Evolutionary conservation across 2,329 filamentous ascomycete species (phyloP).

Genomic region (Cryphonectria japonica): DNA sequence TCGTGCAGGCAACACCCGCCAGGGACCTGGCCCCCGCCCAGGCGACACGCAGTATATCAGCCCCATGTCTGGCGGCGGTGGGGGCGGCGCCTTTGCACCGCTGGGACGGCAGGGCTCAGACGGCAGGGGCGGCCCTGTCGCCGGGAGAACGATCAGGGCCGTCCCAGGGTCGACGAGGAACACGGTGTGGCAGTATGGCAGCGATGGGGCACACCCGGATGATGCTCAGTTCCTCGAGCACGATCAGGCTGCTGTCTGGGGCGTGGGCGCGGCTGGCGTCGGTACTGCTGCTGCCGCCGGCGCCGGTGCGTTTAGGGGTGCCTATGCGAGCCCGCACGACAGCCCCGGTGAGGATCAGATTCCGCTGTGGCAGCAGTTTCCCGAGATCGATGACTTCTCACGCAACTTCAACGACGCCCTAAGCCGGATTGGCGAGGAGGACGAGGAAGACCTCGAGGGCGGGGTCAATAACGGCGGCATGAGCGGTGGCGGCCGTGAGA

Average conservation of each 20-base stretch:
- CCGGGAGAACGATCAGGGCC: slow-evolving; percentile 29
- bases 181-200: slow-evolving; percentile 21
- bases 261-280: slow-evolving; percentile 16
- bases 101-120: slow-evolving; percentile 40
- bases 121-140: slow-evolving; percentile 3
- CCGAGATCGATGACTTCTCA: slow-evolving; percentile 52
- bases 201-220: slow-evolving; percentile 14
- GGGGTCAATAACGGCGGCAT: slow-evolving; percentile 26
- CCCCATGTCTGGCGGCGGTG: slow-evolving; percentile 37
- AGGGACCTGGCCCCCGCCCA: slow-evolving; percentile 45
- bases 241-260: slow-evolving; percentile 15
- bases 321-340: slow-evolving; percentile 24
- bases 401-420: slow-evolving; percentile 48
- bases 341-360: slow-evolving; percentile 40
- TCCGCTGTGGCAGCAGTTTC: slow-evolving; percentile 41
- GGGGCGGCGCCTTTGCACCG: slow-evolving; percentile 44
- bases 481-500: slow-evolving; percentile 8
- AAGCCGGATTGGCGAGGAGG: slow-evolving; percentile 44
- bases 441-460: slow-evolving; percentile 37
- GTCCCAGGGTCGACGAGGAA: slow-evolving; percentile 22
- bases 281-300: slow-evolving; percentile 29
- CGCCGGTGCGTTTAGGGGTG: slow-evolving; percentile 20
- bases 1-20: slow-evolving; percentile 46
- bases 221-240: slow-evolving; percentile 34
- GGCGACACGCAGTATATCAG: slow-evolving; percentile 46